Conservation (phyloP, 352 stramenopile species). For the Pythium periplocum region DNA sequence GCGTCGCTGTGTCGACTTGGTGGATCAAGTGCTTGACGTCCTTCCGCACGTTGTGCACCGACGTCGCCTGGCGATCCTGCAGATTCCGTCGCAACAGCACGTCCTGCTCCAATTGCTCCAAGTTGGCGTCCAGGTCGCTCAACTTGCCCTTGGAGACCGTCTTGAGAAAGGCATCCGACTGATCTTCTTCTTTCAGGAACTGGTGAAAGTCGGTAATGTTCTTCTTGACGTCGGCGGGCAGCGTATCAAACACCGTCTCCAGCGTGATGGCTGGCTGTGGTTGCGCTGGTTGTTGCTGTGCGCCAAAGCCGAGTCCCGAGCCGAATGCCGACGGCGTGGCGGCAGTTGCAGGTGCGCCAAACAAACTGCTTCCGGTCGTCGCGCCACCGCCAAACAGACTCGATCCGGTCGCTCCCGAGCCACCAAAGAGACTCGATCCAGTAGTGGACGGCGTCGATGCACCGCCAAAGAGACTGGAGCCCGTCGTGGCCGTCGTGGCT, state of each 20-base stretch:
- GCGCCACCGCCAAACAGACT: no score
- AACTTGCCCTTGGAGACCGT: conserved; percentile 56
- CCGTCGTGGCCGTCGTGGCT: conserved; percentile 5
- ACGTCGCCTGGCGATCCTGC: conserved; percentile 47
- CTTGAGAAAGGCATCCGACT: conserved; percentile 69
- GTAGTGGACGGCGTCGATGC: no score
- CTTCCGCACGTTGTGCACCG: conserved; percentile 65
- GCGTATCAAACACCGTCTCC: conserved; percentile 64
- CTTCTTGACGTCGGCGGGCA: conserved; percentile 68
- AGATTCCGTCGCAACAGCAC: conserved; percentile 53
- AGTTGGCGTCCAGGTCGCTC: conserved; percentile 47
- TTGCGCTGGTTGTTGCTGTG: conserved; percentile 7
- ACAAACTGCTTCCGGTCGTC: no score
- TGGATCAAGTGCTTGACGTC: conserved; percentile 70
- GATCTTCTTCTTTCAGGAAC: conserved; percentile 69
- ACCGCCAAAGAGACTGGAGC: conserved; percentile 27
- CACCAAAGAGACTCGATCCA: no score
- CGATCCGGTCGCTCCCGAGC: no score
- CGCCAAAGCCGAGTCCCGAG: conserved; percentile 11
- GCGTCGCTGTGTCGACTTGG: conserved; percentile 61
- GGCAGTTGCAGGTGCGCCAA: conserved; percentile 6
- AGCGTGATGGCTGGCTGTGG: conserved; percentile 49
- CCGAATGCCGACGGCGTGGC: conserved; percentile 16
- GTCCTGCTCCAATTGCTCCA: conserved; percentile 54
- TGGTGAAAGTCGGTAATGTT: conserved; percentile 74